These are phyloP conservation scores for Mycena galericulata DNA, from an alignment of 768 basidiomycete species.

Conservation along the genomic window DNA sequence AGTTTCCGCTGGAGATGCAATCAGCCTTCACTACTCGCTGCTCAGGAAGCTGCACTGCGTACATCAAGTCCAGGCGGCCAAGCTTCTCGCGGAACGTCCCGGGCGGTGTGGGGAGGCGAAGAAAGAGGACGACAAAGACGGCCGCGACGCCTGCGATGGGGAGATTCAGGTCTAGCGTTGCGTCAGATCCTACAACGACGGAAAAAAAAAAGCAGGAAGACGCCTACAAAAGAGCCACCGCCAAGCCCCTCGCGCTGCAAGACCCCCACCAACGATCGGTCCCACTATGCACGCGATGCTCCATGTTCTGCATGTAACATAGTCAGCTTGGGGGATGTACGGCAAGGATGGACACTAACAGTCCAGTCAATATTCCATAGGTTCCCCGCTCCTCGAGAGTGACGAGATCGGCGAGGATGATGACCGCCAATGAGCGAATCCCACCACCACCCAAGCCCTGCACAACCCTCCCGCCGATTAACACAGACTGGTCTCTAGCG, in stretches of 20 bases:
- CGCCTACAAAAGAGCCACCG: slow-evolving; percentile 54
- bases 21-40: not conserved
- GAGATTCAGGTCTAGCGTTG: slow-evolving; percentile 51
- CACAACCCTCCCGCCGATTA: slow-evolving; percentile 36
- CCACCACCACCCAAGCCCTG: slow-evolving; percentile 30
- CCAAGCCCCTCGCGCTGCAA: slow-evolving; percentile 48
- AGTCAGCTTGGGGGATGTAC: not conserved
- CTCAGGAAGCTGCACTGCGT: not conserved
- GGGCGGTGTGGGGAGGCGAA: slow-evolving; percentile 48
- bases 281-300: slow-evolving; percentile 46
- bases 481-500: slow-evolving; percentile 43
- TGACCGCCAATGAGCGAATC: slow-evolving; percentile 35
- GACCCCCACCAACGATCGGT: slow-evolving; percentile 50
- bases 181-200: not conserved
- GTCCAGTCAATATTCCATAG: slow-evolving; percentile 43
- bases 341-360: slow-evolving; percentile 34
- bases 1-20: slow-evolving; percentile 47
- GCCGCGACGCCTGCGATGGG: slow-evolving; percentile 47
- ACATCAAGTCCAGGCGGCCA: slow-evolving; percentile 54
- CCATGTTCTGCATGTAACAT: slow-evolving; percentile 46
- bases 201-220: not conserved
- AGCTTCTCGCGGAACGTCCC: slow-evolving; percentile 49
- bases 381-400: slow-evolving; percentile 47
- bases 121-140: slow-evolving; percentile 42
- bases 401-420: slow-evolving; percentile 49